These are phyloP conservation scores for Aureobasidium sp. DNA, from an alignment of 2,329 filamentous ascomycete species.

Conservation along the genomic window DNA sequence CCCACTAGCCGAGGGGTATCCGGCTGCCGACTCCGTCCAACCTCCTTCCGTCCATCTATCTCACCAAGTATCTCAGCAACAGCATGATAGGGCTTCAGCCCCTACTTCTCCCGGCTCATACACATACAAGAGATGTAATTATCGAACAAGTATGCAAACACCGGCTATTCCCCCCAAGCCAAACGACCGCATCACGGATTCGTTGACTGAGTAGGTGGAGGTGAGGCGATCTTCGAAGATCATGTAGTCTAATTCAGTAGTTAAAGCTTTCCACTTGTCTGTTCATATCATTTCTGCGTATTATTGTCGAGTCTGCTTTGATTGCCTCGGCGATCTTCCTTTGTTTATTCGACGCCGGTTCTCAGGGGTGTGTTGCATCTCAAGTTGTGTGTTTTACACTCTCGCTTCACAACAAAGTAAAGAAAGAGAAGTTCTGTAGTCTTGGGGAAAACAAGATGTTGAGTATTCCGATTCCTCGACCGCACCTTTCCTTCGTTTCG, in stretches of 20 bases:
- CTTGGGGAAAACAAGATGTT: no score
- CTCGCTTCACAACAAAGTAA: background rate
- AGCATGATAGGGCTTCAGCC: no score
- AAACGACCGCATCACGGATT: background rate
- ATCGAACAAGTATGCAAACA: background rate
- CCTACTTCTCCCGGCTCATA: no score
- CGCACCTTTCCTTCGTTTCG: no score
- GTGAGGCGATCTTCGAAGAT: background rate
- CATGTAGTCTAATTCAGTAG: background rate
- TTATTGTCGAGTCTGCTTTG: background rate
- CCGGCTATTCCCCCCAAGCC: background rate
- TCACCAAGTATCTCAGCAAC: no score
- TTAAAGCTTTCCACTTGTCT: background rate
- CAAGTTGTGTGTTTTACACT: no score
- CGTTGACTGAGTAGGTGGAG: background rate
- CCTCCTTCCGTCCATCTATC: background rate
- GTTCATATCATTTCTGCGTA: background rate
- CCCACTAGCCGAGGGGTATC: background rate
- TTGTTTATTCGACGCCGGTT: no score
- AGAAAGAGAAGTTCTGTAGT: background rate
- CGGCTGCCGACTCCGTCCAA: background rate
- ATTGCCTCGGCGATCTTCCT: background rate
- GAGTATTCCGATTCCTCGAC: no score
- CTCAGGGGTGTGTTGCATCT: no score
- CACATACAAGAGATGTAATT: background rate